Conservation (phyloP, 345 rosid species). For the Salix dunnii region DNA sequence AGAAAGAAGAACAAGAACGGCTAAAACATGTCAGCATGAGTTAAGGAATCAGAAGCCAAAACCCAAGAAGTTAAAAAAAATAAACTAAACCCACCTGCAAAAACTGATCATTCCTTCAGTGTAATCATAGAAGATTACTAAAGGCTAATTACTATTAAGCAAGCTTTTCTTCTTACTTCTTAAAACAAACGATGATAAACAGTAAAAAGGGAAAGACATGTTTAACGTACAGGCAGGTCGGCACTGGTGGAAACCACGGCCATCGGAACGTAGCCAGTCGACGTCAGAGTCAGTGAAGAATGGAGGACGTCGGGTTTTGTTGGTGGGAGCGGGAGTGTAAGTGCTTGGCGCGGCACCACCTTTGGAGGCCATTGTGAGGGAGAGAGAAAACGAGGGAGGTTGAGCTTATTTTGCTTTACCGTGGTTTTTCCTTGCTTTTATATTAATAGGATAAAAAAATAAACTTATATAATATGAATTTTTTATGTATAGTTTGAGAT, state of each 20-base stretch:
- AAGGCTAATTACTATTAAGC: background rate
- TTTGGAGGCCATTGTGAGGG: constrained; percentile 40
- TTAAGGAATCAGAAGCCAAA: background rate
- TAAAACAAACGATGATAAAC: background rate
- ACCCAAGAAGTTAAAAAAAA: background rate
- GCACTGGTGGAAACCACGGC: constrained; percentile 85
- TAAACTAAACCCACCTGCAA: background rate
- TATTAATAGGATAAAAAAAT: no score
- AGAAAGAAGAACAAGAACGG: background rate
- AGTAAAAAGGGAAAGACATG: background rate
- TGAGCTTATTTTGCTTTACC: background rate
- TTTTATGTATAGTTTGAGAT: no score
- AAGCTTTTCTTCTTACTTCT: background rate
- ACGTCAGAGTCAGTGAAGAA: constrained; percentile 47
- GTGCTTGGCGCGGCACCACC: constrained; percentile 51
- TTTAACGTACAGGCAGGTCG: constrained; percentile 67
- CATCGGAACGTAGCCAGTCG: constrained; percentile 92
- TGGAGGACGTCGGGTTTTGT: constrained; percentile 38
- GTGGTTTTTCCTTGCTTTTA: background rate
- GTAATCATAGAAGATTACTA: background rate
- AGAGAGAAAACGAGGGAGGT: no score
- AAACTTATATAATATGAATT: no score
- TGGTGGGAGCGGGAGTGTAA: constrained; percentile 44
- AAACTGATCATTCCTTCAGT: constrained; percentile 1
- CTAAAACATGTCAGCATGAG: background rate